Evolutionary conservation across 495 filamentous ascomycete genomes (phyloP).

Genomic region (Bombardia bombarda): DNA sequence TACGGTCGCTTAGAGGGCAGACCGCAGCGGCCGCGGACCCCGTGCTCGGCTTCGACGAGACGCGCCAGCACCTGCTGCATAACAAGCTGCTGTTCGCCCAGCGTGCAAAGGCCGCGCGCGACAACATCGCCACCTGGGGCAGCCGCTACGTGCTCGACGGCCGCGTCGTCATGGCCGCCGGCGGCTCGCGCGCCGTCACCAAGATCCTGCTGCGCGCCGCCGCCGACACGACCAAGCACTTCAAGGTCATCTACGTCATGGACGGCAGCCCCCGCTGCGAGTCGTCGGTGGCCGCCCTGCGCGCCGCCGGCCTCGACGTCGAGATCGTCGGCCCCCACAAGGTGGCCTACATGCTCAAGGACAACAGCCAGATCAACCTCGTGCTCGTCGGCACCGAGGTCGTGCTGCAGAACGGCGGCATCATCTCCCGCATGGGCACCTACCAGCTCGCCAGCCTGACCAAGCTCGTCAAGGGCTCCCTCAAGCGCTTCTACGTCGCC

Average conservation of each 20-base stretch:
- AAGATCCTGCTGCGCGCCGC: slow-evolving; percentile 68
- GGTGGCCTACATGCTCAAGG: slow-evolving; percentile 73
- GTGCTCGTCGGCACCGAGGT: slow-evolving; percentile 91
- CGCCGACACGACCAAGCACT: slow-evolving; percentile 48
- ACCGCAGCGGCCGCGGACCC: slow-evolving; percentile 37
- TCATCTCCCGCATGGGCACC: slow-evolving; percentile 85
- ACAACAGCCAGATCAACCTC: slow-evolving; percentile 58
- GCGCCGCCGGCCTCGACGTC: slow-evolving; percentile 68
- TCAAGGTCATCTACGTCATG: slow-evolving; percentile 83
- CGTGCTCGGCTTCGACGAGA: slow-evolving; percentile 66
- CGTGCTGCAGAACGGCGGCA: slow-evolving; percentile 87
- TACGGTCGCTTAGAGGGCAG: slow-evolving; percentile 46
- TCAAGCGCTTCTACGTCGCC: slow-evolving; percentile 80
- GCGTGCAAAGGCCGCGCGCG: slow-evolving; percentile 76
- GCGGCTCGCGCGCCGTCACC: slow-evolving; percentile 75
- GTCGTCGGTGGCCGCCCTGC: slow-evolving; percentile 56
- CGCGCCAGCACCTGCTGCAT: slow-evolving; percentile 70
- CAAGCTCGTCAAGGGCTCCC: slow-evolving; percentile 49
- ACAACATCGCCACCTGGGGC: slow-evolving; percentile 75
- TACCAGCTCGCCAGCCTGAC: slow-evolving; percentile 82
- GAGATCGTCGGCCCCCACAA: slow-evolving; percentile 71
- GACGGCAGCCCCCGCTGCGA: slow-evolving; percentile 40
- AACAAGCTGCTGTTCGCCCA: slow-evolving; percentile 81
- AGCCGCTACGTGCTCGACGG: slow-evolving; percentile 66
- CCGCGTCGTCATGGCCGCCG: slow-evolving; percentile 77